phyloP scores from a whole-genome alignment of 306 rosid genomes.

The Prinsepia uniflora region DNA sequence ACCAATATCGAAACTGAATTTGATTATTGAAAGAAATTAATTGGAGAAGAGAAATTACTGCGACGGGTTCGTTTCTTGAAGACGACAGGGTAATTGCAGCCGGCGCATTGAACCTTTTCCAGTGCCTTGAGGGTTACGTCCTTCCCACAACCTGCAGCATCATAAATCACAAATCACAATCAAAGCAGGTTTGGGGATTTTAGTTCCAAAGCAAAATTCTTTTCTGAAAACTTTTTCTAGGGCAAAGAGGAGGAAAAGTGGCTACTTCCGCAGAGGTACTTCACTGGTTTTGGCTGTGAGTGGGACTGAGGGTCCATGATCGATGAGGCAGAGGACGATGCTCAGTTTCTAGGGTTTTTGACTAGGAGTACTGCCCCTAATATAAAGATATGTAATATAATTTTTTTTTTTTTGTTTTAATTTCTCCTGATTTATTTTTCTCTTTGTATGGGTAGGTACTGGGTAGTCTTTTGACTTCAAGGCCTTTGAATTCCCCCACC shows the following conservation, averaged over 20 bases:
- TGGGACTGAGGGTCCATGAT: background rate
- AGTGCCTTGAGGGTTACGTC: background rate
- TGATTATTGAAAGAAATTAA: background rate
- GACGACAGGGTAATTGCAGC: slow-evolving; percentile 3
- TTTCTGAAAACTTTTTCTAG: no score
- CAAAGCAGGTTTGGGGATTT: background rate
- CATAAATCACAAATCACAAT: no score
- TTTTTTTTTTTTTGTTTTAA: no score
- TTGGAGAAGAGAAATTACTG: background rate
- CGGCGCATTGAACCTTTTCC: background rate
- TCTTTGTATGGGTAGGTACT: no score
- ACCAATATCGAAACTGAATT: no score
- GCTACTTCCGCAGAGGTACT: slow-evolving; percentile 7
- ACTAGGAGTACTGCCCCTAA: no score
- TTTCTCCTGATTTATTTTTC: no score
- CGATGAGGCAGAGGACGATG: background rate
- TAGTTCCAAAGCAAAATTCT: background rate
- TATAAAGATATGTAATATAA: no score
- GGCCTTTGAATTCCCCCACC: no score
- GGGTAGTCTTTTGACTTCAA: no score
- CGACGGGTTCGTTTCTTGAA: slow-evolving; percentile 18
- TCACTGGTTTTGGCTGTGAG: background rate
- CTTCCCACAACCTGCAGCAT: slow-evolving; percentile 12
- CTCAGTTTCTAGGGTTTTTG: background rate
- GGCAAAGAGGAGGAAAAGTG: background rate